A percentile compares a stretch with the other conserved stretches of the same genome.
phyloP scores from a whole-genome alignment of 768 basidiomycete genomes.

The Nidularia pulvinata region DNA sequence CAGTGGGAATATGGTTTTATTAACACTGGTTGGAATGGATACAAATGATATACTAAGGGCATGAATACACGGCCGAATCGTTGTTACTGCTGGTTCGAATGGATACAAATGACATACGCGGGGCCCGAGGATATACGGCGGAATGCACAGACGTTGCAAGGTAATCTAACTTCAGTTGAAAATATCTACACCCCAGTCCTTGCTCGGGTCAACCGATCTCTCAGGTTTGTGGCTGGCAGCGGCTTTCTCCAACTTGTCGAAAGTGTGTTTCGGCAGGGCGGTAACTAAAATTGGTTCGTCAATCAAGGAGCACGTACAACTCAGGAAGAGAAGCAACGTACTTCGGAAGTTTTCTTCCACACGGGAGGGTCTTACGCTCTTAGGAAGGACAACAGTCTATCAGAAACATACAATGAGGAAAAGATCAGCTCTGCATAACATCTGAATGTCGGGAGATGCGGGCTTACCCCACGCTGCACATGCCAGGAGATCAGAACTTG shows the following conservation, averaged over 20 bases:
- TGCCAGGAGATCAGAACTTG: constrained; percentile 79
- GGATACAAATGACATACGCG: no score
- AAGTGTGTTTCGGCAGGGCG: constrained; percentile 33
- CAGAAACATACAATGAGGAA: not conserved
- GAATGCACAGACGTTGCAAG: no score
- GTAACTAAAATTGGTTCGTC: constrained; percentile 18
- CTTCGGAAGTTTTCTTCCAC: constrained; percentile 72
- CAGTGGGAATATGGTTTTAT: no score
- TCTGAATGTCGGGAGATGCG: not conserved
- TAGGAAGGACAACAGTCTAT: constrained; percentile 73
- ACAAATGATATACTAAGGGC: no score
- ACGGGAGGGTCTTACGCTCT: constrained; percentile 71
- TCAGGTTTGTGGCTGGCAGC: constrained; percentile 54
- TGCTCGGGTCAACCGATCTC: constrained; percentile 58
- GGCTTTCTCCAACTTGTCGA: constrained; percentile 46
- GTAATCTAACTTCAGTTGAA: constrained; percentile 38
- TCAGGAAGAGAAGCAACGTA: constrained; percentile 16
- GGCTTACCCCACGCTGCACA: constrained; percentile 69
- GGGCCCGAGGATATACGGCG: no score
- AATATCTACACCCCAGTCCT: constrained; percentile 64
- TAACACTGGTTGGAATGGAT: no score
- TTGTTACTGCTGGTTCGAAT: no score
- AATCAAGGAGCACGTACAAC: not conserved
- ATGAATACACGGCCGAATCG: no score
- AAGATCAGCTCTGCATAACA: not conserved